These are phyloP conservation scores for Phytopythium mirpurense DNA, from an alignment of 352 stramenopile species.

Conservation along the genomic window DNA sequence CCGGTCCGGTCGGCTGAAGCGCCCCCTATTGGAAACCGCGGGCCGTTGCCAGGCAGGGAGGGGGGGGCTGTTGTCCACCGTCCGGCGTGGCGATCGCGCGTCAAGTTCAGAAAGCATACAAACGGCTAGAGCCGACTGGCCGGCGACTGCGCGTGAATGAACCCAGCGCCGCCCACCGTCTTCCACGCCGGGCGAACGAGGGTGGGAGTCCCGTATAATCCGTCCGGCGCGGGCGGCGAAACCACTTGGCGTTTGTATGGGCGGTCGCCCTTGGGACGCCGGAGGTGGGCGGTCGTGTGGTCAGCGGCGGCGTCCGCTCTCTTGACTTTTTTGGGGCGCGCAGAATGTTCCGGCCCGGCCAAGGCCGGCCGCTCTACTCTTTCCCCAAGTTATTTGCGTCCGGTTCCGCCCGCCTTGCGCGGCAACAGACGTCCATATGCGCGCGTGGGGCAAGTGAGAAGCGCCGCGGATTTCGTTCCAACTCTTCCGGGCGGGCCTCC, in stretches of 20 bases:
- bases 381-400: not conserved
- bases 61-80: not conserved
- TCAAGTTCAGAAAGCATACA: conserved; percentile 4
- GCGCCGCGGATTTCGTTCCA: too few relatives aligned
- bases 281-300: too few relatives aligned
- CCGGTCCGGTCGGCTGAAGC: not conserved
- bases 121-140: not conserved
- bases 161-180: not conserved
- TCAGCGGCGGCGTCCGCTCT: not conserved
- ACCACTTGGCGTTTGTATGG: not conserved
- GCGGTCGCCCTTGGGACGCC: too few relatives aligned
- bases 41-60: too few relatives aligned
- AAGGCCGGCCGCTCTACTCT: not conserved
- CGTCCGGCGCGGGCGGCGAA: not conserved
- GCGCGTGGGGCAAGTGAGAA: not conserved
- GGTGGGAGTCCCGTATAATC: too few relatives aligned
- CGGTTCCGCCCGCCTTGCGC: not conserved
- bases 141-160: too few relatives aligned
- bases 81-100: not conserved
- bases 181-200: too few relatives aligned
- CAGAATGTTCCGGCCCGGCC: conserved; percentile 3
- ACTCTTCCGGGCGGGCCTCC: too few relatives aligned
- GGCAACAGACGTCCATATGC: conserved; percentile 2
- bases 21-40: not conserved
- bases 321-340: conserved; percentile 4